Evolutionary conservation across 768 basidiomycete species (phyloP).

Genomic region (Tremella fuciformis): DNA sequence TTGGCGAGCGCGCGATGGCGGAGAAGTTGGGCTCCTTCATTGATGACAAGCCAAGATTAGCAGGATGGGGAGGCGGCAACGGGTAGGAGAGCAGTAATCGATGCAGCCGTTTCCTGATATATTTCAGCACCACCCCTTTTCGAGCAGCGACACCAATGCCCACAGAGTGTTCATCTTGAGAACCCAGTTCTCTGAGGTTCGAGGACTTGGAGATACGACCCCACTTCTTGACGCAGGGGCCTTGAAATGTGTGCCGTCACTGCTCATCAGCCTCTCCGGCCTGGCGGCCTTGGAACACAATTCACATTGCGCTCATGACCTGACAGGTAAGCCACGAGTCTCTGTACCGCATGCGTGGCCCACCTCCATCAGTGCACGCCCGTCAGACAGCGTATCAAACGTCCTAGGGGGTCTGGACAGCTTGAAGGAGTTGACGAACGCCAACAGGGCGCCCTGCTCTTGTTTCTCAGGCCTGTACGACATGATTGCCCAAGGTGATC

Average conservation of each 20-base stretch:
- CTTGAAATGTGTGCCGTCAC: constrained; percentile 44
- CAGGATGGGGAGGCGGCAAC: constrained; percentile 33
- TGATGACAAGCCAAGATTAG: constrained; percentile 41
- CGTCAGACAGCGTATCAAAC: constrained; percentile 41
- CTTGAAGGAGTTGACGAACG: constrained; percentile 43
- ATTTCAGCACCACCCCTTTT: neutral
- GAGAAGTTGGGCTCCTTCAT: constrained; percentile 86
- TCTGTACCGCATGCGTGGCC: constrained; percentile 6
- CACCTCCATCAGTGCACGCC: constrained; percentile 43
- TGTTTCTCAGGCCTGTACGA: constrained; percentile 15
- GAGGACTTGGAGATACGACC: constrained; percentile 16
- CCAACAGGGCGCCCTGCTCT: constrained; percentile 42
- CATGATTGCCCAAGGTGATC: constrained; percentile 15
- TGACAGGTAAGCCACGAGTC: constrained; percentile 9
- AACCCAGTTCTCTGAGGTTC: constrained; percentile 43
- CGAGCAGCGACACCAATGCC: constrained; percentile 4
- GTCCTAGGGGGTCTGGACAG: constrained; percentile 27
- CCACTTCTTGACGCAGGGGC: constrained; percentile 11
- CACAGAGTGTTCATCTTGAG: constrained; percentile 42
- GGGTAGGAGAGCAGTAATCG: constrained; percentile 43
- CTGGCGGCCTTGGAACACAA: neutral
- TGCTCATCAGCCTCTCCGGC: constrained; percentile 11
- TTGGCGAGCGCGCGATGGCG: constrained; percentile 73
- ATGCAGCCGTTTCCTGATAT: constrained; percentile 38
- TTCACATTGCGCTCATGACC: constrained; percentile 34